phyloP scores from a whole-genome alignment of 2,329 filamentous ascomycete species.

The Capronia coronata region DNA sequence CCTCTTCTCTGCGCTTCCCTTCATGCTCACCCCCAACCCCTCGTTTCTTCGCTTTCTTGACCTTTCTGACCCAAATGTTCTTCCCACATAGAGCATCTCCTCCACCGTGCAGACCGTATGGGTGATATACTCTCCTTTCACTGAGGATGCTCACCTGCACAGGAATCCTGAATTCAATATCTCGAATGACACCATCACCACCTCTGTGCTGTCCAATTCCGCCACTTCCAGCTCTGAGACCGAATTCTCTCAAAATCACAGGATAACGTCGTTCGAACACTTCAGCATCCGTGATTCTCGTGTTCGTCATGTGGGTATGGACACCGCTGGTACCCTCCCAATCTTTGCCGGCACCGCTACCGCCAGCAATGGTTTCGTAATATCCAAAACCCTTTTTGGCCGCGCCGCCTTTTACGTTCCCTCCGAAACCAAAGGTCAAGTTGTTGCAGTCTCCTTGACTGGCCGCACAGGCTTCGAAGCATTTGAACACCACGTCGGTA shows the following conservation, averaged over 20 bases:
- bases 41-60: conserved; percentile 45
- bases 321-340: conserved; percentile 74
- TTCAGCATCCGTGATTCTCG: conserved; percentile 75
- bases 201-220: conserved; percentile 62
- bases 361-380: conserved; percentile 81
- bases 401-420: conserved; percentile 43
- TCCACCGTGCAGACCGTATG: conserved; percentile 79
- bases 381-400: conserved; percentile 70
- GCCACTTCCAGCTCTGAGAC: conserved; percentile 57
- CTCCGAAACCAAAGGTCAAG: conserved; percentile 75
- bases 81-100: conserved; percentile 70
- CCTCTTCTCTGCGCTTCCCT: conserved; percentile 44
- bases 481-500: conserved; percentile 74
- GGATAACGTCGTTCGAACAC: conserved; percentile 76
- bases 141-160: conserved; percentile 75
- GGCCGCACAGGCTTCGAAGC: conserved; percentile 72
- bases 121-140: conserved; percentile 67
- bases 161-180: conserved; percentile 77
- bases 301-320: conserved; percentile 84
- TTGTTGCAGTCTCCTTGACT: conserved; percentile 79
- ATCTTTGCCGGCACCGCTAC: conserved; percentile 65
- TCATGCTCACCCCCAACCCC: conserved; percentile 38
- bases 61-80: conserved; percentile 79
- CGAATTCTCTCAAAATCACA: conserved; percentile 66
- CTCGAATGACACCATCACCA: conserved; percentile 69